Base-by-base conservation (phyloP, 352 stramenopile species). In the Globisporangium mamillatum region DNA sequence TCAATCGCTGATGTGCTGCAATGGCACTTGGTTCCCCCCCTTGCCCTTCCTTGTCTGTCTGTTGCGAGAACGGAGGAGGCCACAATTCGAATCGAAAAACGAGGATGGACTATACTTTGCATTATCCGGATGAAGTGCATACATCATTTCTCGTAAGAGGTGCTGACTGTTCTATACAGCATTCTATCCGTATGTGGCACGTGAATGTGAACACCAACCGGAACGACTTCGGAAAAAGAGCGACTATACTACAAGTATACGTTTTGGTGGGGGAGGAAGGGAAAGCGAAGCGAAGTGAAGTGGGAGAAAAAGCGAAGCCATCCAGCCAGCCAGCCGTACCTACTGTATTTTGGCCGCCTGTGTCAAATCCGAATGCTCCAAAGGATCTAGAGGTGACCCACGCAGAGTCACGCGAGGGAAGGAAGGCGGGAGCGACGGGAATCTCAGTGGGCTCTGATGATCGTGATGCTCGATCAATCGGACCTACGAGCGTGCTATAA, bases 1-100 rank as follows among this genome's bases (percentile, higher is more conserved):
- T 44, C 53, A 59, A 41, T 64, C 59, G 27, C 27, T 32, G 27
- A 53, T 38, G 36, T 38, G 59, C 25, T 38, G 60, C 60, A 65
- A 65, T 65, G 44, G 10, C 34, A 41, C 34, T 38, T 12, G 34
- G 34, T 41, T 41, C 16, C 8, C 34, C 34, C 34, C 34, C 34
- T 41, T 41, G 34, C 12, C 8, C 3, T 32, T 32, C 27, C 27
- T 32, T 32, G 27, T 32, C 27, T 32, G 27, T 32, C 27, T 44
- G 36, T 44, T 16, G 36, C 10, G 36, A 18, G 36, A 44, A 44
- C 4, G 32, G 12, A 25, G 25, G 25, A 27, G 53, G 53, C 25
- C 14, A 34, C 6, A 24, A 58, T 58, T 34, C 3, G 12, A 18
- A 34, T 41, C 34, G 41, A n/a, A n/a, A 3, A 48, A 48, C 0